Base-by-base conservation (phyloP, 1,284 basidiomycete species). In the Sanghuangporus baumii region DNA sequence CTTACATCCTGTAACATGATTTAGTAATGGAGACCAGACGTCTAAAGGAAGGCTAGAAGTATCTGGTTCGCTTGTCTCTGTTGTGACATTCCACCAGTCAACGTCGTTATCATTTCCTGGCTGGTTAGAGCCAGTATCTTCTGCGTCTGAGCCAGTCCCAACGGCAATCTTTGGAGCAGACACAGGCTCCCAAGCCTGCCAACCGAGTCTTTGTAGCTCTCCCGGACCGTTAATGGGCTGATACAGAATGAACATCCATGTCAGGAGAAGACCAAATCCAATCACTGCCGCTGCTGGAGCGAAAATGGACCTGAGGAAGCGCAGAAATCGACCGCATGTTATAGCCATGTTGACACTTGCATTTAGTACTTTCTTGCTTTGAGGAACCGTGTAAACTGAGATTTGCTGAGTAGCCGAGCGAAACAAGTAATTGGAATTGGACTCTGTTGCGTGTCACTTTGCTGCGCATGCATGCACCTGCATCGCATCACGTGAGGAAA, bases 121-220 rank as follows among this genome's bases (percentile, higher is more conserved):
- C 36, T 36, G 6, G 16, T 54, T 18, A 18, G 12, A 36, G 16
- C 52, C 52, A n/a, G 52, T 62, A 37, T 70, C 66, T 46, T 57
- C 37, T 31, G 63, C 55, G 56, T 59, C 40, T 20, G 40, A 47
- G 34, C 55, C 63, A 31, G 59, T 20, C 12, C 55, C 40, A 41
- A 14, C 6, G 26, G 16, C 55, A 48, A 47, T 43, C 41, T 60
- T 55, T 37, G 59, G 57, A 36, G 66, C 60, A 2, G 68, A 46
- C 0, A 93, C 78, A 4, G 80, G 68, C 50, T 93, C 93, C 91
- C 92, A 95, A n/a, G 89, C 81, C 69, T 96, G 93, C 93, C 93
- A 95, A 18, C 92, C 92, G n/a, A 94, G 75, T 56, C 83, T 81
- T 68, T 94, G 91, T 7, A 80, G 74, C 18, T 79, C 73, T 0